phyloP scores from a whole-genome alignment of 1,139 yeast species.

The Pneumocystis sp. region DNA sequence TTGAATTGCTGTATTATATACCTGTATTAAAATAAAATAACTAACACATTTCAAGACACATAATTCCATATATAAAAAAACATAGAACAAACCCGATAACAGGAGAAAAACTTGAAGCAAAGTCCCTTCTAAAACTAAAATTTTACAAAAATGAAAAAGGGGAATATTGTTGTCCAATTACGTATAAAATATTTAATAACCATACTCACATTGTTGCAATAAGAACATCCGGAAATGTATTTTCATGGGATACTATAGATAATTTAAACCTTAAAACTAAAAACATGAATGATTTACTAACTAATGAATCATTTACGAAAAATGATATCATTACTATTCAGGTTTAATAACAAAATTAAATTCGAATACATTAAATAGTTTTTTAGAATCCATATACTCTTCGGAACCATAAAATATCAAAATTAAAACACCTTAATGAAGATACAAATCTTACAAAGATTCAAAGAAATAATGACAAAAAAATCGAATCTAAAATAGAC shows the following conservation, averaged over 20 bases:
- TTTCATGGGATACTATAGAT: constrained; percentile 22
- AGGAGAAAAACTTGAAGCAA: constrained; percentile 18
- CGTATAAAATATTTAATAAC: constrained; percentile 23
- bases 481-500: constrained; percentile 6
- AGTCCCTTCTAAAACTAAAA: constrained; percentile 20
- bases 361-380: background rate
- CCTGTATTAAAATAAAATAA: background rate
- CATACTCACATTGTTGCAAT: constrained; percentile 23
- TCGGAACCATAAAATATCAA: constrained; percentile 9
- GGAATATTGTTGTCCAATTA: constrained; percentile 24
- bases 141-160: constrained; percentile 22
- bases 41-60: constrained; percentile 15
- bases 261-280: constrained; percentile 23
- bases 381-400: constrained; percentile 12
- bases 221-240: constrained; percentile 24
- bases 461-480: background rate
- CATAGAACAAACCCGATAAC: constrained; percentile 24
- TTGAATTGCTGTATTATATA: constrained; percentile 19
- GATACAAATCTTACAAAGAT: background rate
- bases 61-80: constrained; percentile 23
- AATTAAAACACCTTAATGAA: constrained; percentile 2
- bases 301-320: constrained; percentile 21
- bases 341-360: constrained; percentile 2
- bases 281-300: constrained; percentile 21
- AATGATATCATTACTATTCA: constrained; percentile 21